Conservation (phyloP, 1,284 basidiomycete species). For the Trichosporon sp. region DNA sequence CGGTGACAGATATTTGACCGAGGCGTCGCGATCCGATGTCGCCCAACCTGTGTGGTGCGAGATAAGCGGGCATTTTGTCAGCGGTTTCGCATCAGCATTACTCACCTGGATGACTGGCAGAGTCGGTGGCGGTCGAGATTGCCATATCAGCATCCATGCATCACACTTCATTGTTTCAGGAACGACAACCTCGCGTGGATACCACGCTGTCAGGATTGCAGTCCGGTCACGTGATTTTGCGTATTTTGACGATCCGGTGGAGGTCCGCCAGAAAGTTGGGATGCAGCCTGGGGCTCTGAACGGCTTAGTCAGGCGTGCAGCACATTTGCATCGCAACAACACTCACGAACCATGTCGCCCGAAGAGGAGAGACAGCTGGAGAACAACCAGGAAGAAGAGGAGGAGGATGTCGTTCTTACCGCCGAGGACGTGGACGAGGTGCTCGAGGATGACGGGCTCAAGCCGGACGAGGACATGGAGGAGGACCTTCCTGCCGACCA, state of each 20-base stretch:
- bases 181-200: neutral
- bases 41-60: neutral
- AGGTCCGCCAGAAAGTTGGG: conserved; percentile 17
- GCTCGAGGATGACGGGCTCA: conserved; percentile 63
- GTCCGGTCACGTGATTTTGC: neutral
- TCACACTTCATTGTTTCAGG: neutral
- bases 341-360: conserved; percentile 6
- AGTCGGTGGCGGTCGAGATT: neutral
- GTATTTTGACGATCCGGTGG: conserved; percentile 4
- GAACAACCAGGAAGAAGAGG: conserved; percentile 20
- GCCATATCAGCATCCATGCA: neutral
- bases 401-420: conserved; percentile 26
- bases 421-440: conserved; percentile 43
- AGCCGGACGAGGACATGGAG: conserved; percentile 60
- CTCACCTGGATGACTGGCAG: neutral
- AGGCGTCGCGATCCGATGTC: neutral
- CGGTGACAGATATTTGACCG: neutral
- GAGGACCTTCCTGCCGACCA: conserved; percentile 49
- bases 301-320: neutral
- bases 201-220: neutral
- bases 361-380: neutral
- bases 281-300: neutral
- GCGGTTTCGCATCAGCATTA: neutral
- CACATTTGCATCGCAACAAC: neutral
- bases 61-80: conserved; percentile 3